Evolutionary conservation across 148 eudicot species (phyloP), one percentile per base, ranked within the genome.

Genomic region (Heliosperma pusillum): DNA sequence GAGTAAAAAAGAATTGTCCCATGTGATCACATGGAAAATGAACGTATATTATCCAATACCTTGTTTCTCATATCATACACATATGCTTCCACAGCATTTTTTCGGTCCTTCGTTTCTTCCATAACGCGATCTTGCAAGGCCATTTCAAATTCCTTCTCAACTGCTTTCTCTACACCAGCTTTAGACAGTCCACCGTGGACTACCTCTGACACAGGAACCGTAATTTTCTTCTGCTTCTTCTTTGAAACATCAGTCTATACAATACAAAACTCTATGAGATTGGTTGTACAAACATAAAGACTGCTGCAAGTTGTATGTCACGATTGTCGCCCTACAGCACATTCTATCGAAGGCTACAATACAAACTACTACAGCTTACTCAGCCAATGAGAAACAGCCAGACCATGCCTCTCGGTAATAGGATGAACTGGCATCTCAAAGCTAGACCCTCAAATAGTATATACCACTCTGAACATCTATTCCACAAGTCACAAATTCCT

Each of bases 71-170:
- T 89, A 69, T 93, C 98, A 72, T 93, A 93, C 44, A 93, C 98
- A 83, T 93, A 93, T 65, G 98, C 87, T 79, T 93, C 96, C 12
- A 93, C 93, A 62, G 93, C 93, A 86, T 93, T 93, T 82, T 93
- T 93, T 66, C 83, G 81, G 70, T 93, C 98, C 74, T 93, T 93
- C 21, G 98, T 93, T 59, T 93, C 98, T 77, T 93, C 98, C 98
- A 93, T 93, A 24, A 90, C 86, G 13, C 97, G 87, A 70, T 93
- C 97, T 82, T 91, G 98, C 74, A 93, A 82, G 73, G 98, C 98
- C 97, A 93, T 89, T 86, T 93, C 98, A 86, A 85, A 89, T 75
- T 93, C 98, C 74, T 89, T 89, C 80, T 93, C 98, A 74, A 86
- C 89, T 19, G 97, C 97, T 72, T 91, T 91, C 42, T 91, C 88